phyloP scores from a whole-genome alignment of 495 filamentous ascomycete species.

The Tuber calosporum region DNA sequence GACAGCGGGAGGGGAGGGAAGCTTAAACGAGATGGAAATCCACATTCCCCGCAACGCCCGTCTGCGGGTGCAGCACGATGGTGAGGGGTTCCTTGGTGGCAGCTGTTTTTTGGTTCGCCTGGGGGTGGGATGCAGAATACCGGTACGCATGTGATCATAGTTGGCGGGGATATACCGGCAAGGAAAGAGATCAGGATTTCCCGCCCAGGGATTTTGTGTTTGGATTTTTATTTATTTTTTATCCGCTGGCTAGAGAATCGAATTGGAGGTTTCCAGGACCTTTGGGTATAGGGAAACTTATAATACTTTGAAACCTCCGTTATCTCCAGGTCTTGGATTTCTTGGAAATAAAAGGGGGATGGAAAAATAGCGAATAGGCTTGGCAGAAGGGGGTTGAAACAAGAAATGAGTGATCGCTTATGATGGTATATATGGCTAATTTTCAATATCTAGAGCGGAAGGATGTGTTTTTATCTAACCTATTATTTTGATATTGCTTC shows the following conservation, averaged over 20 bases:
- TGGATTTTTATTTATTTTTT: too few relatives aligned
- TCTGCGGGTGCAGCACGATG: background rate
- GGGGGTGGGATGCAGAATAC: background rate
- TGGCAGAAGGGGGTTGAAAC: too few relatives aligned
- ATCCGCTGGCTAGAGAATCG: background rate
- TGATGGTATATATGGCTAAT: too few relatives aligned
- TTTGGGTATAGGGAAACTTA: background rate
- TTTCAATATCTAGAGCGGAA: too few relatives aligned
- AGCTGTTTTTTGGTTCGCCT: background rate
- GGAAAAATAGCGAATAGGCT: too few relatives aligned
- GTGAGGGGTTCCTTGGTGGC: background rate
- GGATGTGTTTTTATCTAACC: too few relatives aligned
- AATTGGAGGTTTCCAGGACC: background rate
- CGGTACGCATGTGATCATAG: background rate
- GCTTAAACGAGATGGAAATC: too few relatives aligned
- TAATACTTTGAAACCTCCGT: background rate
- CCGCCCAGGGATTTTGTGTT: background rate
- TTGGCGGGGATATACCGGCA: background rate
- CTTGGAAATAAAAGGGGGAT: too few relatives aligned
- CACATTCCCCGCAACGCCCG: background rate
- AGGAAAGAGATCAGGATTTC: background rate
- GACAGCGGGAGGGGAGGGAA: background rate
- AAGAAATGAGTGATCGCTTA: too few relatives aligned
- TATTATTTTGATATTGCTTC: too few relatives aligned
- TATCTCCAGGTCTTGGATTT: too few relatives aligned